Evolutionary conservation across 345 rosid species (phyloP).

Genomic region (Triadica sebifera): DNA sequence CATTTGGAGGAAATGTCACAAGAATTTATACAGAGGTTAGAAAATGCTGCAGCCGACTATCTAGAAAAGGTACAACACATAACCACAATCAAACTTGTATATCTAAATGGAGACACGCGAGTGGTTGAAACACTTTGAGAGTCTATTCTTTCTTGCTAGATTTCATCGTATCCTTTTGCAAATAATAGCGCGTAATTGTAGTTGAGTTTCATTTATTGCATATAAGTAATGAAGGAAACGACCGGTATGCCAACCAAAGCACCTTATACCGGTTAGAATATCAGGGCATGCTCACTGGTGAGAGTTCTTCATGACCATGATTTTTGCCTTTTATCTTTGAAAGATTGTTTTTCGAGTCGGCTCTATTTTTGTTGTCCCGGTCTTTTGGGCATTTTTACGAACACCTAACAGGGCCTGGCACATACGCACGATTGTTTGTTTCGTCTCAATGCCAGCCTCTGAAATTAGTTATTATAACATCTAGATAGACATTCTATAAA

Average conservation of each 20-base stretch:
- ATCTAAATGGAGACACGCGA: constrained; percentile 15
- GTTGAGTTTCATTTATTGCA: background rate
- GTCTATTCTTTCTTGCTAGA: background rate
- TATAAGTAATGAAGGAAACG: too few species aligned
- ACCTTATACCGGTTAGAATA: background rate
- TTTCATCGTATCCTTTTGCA: background rate
- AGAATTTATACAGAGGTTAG: constrained; percentile 14
- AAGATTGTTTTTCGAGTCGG: background rate
- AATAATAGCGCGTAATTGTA: background rate
- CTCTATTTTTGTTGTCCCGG: too few species aligned
- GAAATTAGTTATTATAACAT: too few species aligned
- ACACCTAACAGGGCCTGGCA: background rate
- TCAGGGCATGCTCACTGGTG: background rate
- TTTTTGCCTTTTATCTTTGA: background rate
- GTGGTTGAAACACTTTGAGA: constrained; percentile 17
- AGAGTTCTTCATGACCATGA: background rate
- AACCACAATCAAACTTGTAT: constrained; percentile 14
- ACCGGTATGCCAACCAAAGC: background rate
- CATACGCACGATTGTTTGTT: too few species aligned
- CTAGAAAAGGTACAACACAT: constrained; percentile 22
- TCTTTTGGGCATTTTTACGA: constrained; percentile 1
- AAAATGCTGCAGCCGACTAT: background rate
- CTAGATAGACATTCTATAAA: too few species aligned
- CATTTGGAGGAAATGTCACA: constrained; percentile 27
- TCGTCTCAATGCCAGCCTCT: too few species aligned